phyloP scores from a whole-genome alignment of 75 land plant species.

The Azolla pinnata region DNA sequence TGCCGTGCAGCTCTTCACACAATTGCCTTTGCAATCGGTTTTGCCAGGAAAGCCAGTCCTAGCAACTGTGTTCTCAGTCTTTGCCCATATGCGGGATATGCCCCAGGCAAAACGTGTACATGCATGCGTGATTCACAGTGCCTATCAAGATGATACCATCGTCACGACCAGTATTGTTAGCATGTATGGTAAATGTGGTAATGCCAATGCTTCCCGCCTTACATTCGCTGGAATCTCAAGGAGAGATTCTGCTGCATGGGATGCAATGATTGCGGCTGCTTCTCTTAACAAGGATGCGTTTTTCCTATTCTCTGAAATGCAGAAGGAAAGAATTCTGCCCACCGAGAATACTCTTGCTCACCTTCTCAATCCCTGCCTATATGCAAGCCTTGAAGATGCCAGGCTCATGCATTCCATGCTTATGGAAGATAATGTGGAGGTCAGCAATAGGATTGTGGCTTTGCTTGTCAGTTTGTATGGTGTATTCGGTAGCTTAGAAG shows the following conservation, averaged over 20 bases:
- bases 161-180: not conserved
- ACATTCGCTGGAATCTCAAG: conserved; percentile 4
- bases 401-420: conserved; percentile 19
- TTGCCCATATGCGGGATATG: too few relatives aligned
- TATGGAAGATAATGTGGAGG: conserved; percentile 7
- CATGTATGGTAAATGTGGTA: conserved; percentile 18
- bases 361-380: conserved; percentile 10
- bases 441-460: conserved; percentile 6
- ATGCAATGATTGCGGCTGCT: conserved; percentile 13
- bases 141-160: not conserved
- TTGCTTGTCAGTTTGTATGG: conserved; percentile 13
- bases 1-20: too few relatives aligned
- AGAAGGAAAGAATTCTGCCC: conserved; percentile 7
- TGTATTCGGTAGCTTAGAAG: conserved; percentile 3
- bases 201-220: not conserved
- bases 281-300: conserved; percentile 11
- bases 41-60: too few relatives aligned
- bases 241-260: conserved; percentile 10
- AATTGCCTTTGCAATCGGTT: too few relatives aligned
- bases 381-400: conserved; percentile 10
- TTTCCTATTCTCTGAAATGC: conserved; percentile 10
- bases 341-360: conserved; percentile 2
- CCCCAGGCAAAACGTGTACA: not conserved
- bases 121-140: conserved; percentile 4
- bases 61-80: too few relatives aligned